Evolutionary conservation across 352 stramenopile genomes (phyloP).

Genomic region (Pythium sp.): DNA sequence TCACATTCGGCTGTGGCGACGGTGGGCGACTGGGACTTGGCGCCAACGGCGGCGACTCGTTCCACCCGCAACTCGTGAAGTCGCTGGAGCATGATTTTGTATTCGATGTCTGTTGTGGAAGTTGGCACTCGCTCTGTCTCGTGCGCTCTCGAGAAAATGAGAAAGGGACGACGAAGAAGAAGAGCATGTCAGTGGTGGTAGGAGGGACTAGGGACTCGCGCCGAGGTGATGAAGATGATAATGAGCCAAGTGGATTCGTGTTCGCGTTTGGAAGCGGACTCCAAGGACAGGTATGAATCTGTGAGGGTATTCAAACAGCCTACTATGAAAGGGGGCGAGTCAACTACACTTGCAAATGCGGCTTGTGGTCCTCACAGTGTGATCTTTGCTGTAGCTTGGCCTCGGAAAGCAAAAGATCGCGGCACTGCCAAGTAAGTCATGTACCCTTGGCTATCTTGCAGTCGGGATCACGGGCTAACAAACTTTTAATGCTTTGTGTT

Average conservation of each 20-base stretch:
- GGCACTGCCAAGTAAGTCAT: constrained; percentile 50
- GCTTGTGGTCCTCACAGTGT: neutral
- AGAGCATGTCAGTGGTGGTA: neutral
- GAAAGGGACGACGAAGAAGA: constrained; percentile 9
- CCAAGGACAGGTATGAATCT: constrained; percentile 48
- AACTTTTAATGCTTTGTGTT: too few relatives aligned
- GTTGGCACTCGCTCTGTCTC: constrained; percentile 74
- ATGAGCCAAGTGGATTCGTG: constrained; percentile 36
- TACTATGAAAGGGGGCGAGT: neutral
- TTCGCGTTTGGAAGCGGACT: constrained; percentile 68
- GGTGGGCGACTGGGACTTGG: constrained; percentile 88
- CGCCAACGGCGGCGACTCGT: constrained; percentile 29
- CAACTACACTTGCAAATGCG: neutral
- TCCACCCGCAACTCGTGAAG: constrained; percentile 46
- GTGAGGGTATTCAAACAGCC: neutral
- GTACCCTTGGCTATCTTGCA: neutral
- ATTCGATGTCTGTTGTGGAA: constrained; percentile 54
- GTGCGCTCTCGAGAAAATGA: constrained; percentile 18
- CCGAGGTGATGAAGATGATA: neutral
- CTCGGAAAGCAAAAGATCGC: constrained; percentile 69
- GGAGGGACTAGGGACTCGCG: neutral
- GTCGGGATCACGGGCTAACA: too few relatives aligned
- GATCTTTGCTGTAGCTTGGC: constrained; percentile 34
- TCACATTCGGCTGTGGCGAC: constrained; percentile 88
- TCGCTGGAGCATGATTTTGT: constrained; percentile 52